Evolutionary conservation across 257 asterid genomes (phyloP), one percentile per base, ranked within the genome.

Genomic region (Fraxinus pennsylvanica): DNA sequence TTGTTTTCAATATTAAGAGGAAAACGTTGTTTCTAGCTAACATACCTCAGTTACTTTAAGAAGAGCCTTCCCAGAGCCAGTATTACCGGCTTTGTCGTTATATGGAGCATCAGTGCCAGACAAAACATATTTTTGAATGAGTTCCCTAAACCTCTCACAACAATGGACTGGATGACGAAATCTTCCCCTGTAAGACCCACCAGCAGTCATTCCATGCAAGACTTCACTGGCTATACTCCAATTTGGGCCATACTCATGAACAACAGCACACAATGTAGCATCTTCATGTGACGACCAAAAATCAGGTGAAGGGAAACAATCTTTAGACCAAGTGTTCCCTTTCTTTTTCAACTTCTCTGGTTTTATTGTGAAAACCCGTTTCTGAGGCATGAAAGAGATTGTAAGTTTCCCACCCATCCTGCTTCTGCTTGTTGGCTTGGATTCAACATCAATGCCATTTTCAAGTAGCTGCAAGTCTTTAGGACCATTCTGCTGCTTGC

Each of bases 91-190:
- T 82, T 91, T 95, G 75, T 95, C 97, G 81, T 85, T 90, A 78
- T 85, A 87, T 50, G 88, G 74, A 81, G 88, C 76, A 74, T 93
- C 99, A 74, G 81, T 80, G 38, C 78, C 81, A 38, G 97, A 90
- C 61, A 96, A 85, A 70, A 96, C 89, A 78, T 96, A 87, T 86
- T 86, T 93, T 75, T 96, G 99, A 25, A 89, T 76, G 45, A 96
- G 92, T 76, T 91, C 98, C 92, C 99, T 89, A 82, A 88, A 91
- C 82, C 99, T 92, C 88, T 96, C 99, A 52, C 95, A 90, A 85
- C 99, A 96, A 83, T 93, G 97, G 61, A 88, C 86, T 73, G 94
- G 97, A 85, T 92, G 92, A 68, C 98, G 97, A 80, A 85, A 92
- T 87, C 92, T 88, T 69, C 99, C 99, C 32, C 92, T 84, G 80